These are phyloP conservation scores for Ceratobasidium sp. DNA, from an alignment of 1,284 basidiomycete species.

Conservation along the genomic window DNA sequence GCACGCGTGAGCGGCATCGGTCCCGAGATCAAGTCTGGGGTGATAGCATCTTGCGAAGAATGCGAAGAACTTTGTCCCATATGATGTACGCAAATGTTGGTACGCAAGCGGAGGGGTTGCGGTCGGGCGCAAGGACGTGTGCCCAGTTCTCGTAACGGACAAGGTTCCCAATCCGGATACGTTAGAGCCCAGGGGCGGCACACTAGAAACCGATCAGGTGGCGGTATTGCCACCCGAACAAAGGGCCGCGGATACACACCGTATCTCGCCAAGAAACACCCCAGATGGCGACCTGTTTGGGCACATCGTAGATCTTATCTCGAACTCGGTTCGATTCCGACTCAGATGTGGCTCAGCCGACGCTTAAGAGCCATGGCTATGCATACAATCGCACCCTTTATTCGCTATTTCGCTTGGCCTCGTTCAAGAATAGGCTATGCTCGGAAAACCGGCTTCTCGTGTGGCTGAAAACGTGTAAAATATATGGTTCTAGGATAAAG, in stretches of 20 bases:
- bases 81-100: neutral
- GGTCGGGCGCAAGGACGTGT: neutral
- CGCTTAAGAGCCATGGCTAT: neutral
- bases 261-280: neutral
- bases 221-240: neutral
- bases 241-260: neutral
- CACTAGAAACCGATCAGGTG: neutral
- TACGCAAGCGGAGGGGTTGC: neutral
- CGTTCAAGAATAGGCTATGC: neutral
- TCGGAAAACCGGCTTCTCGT: neutral
- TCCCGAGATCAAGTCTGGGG: slow-evolving; percentile 12
- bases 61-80: slow-evolving; percentile 29
- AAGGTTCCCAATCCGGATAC: neutral
- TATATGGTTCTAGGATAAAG: no score
- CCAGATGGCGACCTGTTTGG: neutral
- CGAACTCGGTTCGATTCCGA: neutral
- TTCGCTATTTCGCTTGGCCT: neutral
- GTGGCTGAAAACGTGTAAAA: neutral
- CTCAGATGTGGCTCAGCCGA: neutral
- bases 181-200: neutral
- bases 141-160: neutral
- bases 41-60: slow-evolving; percentile 9
- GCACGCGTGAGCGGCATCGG: slow-evolving; percentile 11
- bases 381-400: neutral
- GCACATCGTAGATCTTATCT: neutral